Evolutionary conservation across 164 flowering plant species (phyloP).

Genomic region (Macadamia integrifolia): DNA sequence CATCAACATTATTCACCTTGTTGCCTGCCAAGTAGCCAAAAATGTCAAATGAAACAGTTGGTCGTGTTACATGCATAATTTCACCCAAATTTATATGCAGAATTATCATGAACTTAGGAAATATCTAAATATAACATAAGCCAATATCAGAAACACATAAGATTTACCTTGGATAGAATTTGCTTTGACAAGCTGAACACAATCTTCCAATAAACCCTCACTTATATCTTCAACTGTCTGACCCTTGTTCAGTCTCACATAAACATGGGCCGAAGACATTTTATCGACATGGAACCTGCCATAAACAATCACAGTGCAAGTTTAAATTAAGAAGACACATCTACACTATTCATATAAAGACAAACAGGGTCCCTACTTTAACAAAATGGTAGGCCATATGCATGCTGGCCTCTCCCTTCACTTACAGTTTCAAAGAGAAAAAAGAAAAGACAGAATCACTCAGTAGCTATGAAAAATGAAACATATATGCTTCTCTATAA

Average conservation of each 20-base stretch:
- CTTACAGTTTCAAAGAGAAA: no score
- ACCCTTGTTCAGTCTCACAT: slow-evolving; percentile 80
- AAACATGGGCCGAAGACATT: slow-evolving; percentile 99
- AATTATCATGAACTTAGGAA: no score
- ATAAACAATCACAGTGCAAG: not conserved
- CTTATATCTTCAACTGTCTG: slow-evolving; percentile 84
- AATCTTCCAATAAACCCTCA: slow-evolving; percentile 90
- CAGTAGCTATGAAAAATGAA: no score
- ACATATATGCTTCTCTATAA: no score
- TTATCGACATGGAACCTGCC: slow-evolving; percentile 98
- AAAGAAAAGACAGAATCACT: no score
- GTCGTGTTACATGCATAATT: not conserved
- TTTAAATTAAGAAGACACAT: not conserved
- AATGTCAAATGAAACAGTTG: not conserved
- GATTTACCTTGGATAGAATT: slow-evolving; percentile 92
- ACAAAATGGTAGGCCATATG: no score
- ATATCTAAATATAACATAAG: not conserved
- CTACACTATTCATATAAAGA: not conserved
- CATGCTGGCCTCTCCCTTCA: no score
- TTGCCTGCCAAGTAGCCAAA: slow-evolving; percentile 53
- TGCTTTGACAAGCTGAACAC: slow-evolving; percentile 97
- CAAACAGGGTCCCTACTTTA: no score
- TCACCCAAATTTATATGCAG: not conserved
- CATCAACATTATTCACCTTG: slow-evolving; percentile 92
- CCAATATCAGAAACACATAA: not conserved